These are phyloP conservation scores for Euphorbia celastroides DNA, from an alignment of 441 rosid species.

Conservation along the genomic window DNA sequence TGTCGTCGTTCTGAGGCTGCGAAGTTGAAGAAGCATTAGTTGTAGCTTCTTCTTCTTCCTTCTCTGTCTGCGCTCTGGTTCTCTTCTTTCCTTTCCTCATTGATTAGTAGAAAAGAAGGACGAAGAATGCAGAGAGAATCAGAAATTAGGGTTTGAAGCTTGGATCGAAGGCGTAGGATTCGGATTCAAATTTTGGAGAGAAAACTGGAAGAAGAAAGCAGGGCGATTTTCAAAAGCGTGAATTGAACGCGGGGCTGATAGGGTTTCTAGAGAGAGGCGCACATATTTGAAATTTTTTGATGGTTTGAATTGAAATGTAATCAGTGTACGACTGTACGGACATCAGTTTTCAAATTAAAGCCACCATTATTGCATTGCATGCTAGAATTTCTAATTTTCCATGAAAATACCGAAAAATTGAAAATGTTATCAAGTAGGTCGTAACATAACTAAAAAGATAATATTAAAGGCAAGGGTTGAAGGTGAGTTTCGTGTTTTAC, in stretches of 20 bases:
- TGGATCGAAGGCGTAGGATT: constrained; percentile 27
- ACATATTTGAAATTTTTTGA: background rate
- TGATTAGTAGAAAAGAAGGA: background rate
- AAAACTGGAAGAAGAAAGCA: background rate
- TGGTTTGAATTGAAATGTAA: background rate
- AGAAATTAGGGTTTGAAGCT: background rate
- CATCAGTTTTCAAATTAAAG: too few species aligned
- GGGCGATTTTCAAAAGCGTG: too few species aligned
- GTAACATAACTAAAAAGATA: too few species aligned
- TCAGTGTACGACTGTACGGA: too few species aligned
- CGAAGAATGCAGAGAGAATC: background rate
- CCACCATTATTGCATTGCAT: too few species aligned
- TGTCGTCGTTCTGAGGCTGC: constrained; percentile 13
- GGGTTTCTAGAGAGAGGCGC: background rate
- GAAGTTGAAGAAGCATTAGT: constrained; percentile 27
- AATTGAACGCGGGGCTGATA: background rate
- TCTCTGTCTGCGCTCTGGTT: constrained; percentile 38
- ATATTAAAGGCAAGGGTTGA: too few species aligned
- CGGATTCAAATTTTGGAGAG: constrained; percentile 32
- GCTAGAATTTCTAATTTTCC: too few species aligned
- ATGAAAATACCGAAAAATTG: too few species aligned
- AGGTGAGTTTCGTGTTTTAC: too few species aligned
- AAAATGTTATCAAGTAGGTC: too few species aligned
- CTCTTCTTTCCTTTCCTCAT: constrained; percentile 83
- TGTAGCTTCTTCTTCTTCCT: constrained; percentile 19